Evolutionary conservation across 2,329 filamentous ascomycete species (phyloP), one percentile per base, ranked within the genome.

Genomic region (Sarocladium oryzae): DNA sequence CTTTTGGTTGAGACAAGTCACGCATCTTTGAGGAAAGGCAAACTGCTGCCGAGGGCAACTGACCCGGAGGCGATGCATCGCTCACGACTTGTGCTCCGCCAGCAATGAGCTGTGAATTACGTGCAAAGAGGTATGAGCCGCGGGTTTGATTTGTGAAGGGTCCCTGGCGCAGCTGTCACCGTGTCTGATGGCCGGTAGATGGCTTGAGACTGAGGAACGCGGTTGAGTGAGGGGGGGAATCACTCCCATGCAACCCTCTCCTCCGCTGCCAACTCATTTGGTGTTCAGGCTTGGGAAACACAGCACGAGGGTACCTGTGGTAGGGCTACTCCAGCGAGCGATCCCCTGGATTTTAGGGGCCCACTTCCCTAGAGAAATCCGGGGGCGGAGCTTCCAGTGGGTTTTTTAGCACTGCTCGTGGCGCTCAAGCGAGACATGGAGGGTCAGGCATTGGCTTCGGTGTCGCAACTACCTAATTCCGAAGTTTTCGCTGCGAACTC

Each of bases 331-430:
- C 43, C 43, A 48, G 43, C n/a, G 43, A 26, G 26, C n/a, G 43
- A 48, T 48, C 43, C 26, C 28, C 43, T 48, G 43, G 28, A 5
- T 4, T 48, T 48, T 48, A 48, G 43, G 26, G 43, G 43, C 43
- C 43, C 43, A 48, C 43, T 15, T 33, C 7, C 43, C 40, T 43
- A 43, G 5, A 26, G n/a, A 43, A 43, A 43, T 43, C 40, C 40
- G 40, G 40, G 40, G 40, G 40, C 40, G 40, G 43, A 33, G 28
- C 28, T 48, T n/a, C 20, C 26, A 33, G 43, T 48, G 43, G 43
- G 28, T 48, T 48, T n/a, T n/a, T 11, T 10, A 8, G 11, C n/a
- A 45, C 21, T 10, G 40, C 40, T 26, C 8, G 20, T 18, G 21
- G 21, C 28, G 26, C 24, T 16, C 24, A 13, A 28, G 40, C 40